Evolutionary conservation across 2,329 filamentous ascomycete species (phyloP).

Genomic region (Clarireedia paspali): DNA sequence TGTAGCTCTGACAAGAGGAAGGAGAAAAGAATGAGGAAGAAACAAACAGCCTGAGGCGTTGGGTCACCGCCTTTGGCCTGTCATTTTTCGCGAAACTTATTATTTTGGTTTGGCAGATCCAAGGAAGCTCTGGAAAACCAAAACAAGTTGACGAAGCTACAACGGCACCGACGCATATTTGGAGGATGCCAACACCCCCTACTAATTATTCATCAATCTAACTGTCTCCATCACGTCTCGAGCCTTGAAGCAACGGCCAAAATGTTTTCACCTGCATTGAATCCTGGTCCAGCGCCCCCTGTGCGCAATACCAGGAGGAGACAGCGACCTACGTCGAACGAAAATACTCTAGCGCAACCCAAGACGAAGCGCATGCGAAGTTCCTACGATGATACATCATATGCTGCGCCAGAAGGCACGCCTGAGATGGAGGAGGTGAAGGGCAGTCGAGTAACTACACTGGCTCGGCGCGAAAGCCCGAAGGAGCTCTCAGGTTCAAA

Average conservation of each 20-base stretch:
- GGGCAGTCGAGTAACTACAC: constrained; percentile 35
- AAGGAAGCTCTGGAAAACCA: neutral
- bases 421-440: constrained; percentile 51
- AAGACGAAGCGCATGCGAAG: constrained; percentile 57
- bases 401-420: constrained; percentile 38
- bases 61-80: neutral
- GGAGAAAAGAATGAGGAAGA: too few species aligned
- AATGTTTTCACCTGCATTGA: constrained; percentile 54
- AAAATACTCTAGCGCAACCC: constrained; percentile 46
- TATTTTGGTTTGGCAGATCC: neutral
- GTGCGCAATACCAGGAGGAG: constrained; percentile 51
- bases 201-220: neutral
- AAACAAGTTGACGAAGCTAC: neutral
- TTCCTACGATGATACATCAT: constrained; percentile 49
- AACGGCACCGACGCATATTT: neutral
- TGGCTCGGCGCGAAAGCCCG: constrained; percentile 32
- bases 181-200: neutral
- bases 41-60: too few species aligned
- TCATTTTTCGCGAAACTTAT: neutral
- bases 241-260: neutral
- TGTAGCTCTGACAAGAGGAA: too few species aligned
- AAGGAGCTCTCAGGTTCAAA: constrained; percentile 20
- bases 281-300: constrained; percentile 43
- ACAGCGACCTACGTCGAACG: constrained; percentile 50
- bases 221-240: neutral